A percentile compares a stretch with the other conserved stretches of the same genome.
phyloP scores from a whole-genome alignment of 495 filamentous ascomycete species.

The Collariella sp. region DNA sequence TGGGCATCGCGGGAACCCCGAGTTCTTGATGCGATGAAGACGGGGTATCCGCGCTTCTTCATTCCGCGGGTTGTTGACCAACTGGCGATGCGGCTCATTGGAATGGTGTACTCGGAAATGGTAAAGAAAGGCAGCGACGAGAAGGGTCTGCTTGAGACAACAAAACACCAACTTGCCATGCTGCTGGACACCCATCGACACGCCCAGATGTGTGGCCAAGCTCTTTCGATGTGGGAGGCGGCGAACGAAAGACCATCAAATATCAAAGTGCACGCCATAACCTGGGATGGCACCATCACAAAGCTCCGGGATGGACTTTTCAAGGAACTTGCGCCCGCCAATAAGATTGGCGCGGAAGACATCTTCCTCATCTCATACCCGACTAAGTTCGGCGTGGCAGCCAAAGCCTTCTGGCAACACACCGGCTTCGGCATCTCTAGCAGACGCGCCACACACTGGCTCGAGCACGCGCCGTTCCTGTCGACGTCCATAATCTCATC shows the following conservation, averaged over 20 bases:
- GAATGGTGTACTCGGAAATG: background rate
- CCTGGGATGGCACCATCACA: slow-evolving; percentile 8
- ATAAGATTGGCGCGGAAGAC: slow-evolving; percentile 3
- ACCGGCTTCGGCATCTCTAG: slow-evolving; percentile 27
- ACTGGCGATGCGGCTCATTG: slow-evolving; percentile 3
- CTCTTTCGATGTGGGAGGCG: background rate
- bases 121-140: background rate
- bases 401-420: slow-evolving; percentile 24
- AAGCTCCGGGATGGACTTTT: background rate
- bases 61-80: slow-evolving; percentile 9
- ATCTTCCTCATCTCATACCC: slow-evolving; percentile 16
- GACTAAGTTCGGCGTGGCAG: background rate
- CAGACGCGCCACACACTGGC: slow-evolving; percentile 17
- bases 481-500: background rate
- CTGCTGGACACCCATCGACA: background rate
- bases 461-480: slow-evolving; percentile 3
- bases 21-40: slow-evolving; percentile 17
- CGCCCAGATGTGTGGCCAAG: background rate
- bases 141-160: no score
- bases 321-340: background rate
- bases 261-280: background rate
- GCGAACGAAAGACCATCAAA: background rate
- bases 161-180: background rate
- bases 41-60: slow-evolving; percentile 27
- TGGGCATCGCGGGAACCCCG: slow-evolving; percentile 19